These are phyloP conservation scores for Thamnidium elegans DNA, from an alignment of 192 early-diverging fungal genomes.

Conservation along the genomic window DNA sequence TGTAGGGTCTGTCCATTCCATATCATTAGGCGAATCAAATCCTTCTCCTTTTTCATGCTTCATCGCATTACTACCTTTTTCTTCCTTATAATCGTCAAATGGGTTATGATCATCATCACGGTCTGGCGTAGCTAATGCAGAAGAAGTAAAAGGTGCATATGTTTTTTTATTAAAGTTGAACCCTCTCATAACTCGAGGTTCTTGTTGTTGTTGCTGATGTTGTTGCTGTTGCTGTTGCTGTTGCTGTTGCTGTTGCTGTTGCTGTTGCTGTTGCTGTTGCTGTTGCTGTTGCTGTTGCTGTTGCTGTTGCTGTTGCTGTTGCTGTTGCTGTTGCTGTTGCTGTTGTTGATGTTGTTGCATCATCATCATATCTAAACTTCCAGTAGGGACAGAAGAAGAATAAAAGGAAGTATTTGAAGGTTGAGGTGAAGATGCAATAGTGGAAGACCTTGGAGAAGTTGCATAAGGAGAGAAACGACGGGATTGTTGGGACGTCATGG, in stretches of 20 bases:
- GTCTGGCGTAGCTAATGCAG: slow-evolving; percentile 30
- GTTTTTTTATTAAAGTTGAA: slow-evolving; percentile 12
- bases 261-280: background rate
- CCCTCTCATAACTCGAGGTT: background rate
- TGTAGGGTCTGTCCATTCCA: slow-evolving; percentile 23
- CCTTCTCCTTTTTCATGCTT: background rate
- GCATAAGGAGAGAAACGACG: slow-evolving; percentile 34
- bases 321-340: background rate
- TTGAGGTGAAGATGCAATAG: background rate
- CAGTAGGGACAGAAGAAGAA: slow-evolving; percentile 14
- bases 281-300: background rate
- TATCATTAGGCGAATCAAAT: slow-evolving; percentile 10
- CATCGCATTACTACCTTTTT: background rate
- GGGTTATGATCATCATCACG: slow-evolving; percentile 28
- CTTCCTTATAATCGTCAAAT: slow-evolving; percentile 22
- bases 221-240: background rate
- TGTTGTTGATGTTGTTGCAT: background rate
- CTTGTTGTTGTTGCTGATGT: background rate
- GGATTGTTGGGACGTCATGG: slow-evolving; percentile 17
- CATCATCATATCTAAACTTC: slow-evolving; percentile 9
- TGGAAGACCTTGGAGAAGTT: slow-evolving; percentile 18
- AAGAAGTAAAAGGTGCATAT: slow-evolving; percentile 33
- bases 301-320: too few species aligned
- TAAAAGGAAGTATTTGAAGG: background rate
- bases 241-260: background rate